Conservation (phyloP, 345 rosid genomes). For the Camelina laxa region DNA sequence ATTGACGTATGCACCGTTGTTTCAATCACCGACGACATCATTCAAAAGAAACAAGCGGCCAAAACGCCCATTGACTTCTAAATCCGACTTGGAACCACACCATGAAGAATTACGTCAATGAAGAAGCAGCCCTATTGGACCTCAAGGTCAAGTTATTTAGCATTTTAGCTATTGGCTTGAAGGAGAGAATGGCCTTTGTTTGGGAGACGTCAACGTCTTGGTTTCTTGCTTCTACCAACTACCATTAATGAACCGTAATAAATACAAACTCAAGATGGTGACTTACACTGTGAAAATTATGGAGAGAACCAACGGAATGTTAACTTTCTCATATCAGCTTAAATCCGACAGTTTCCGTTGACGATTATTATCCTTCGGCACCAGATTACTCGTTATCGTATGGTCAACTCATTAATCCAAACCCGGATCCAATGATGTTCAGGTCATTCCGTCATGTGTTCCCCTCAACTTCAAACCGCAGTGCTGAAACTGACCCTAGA, state of each 20-base stretch:
- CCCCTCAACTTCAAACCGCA: not conserved
- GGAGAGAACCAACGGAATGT: conserved; percentile 47
- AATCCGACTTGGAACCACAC: conserved; percentile 73
- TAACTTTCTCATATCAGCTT: conserved; percentile 59
- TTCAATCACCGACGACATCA: not conserved
- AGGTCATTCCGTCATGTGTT: not conserved
- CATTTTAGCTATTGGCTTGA: conserved; percentile 54
- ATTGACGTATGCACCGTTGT: not conserved
- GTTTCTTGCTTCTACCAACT: conserved; percentile 41
- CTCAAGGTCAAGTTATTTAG: conserved; percentile 50
- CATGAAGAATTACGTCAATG: conserved; percentile 54
- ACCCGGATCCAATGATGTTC: not conserved
- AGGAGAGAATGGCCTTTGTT: conserved; percentile 54
- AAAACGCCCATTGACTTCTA: conserved; percentile 50
- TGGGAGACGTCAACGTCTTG: conserved; percentile 69
- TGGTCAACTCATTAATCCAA: not conserved
- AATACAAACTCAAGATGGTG: conserved; percentile 31
- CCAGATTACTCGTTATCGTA: not conserved
- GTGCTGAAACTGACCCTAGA: conserved; percentile 51
- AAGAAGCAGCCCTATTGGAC: conserved; percentile 43
- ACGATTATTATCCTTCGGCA: not conserved
- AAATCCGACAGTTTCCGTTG: conserved; percentile 22
- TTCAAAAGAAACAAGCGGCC: not conserved
- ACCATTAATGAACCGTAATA: conserved; percentile 4
- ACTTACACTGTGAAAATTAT: conserved; percentile 55